Conservation (phyloP, 352 stramenopile genomes). For the Globisporangium cylindrosporum region DNA sequence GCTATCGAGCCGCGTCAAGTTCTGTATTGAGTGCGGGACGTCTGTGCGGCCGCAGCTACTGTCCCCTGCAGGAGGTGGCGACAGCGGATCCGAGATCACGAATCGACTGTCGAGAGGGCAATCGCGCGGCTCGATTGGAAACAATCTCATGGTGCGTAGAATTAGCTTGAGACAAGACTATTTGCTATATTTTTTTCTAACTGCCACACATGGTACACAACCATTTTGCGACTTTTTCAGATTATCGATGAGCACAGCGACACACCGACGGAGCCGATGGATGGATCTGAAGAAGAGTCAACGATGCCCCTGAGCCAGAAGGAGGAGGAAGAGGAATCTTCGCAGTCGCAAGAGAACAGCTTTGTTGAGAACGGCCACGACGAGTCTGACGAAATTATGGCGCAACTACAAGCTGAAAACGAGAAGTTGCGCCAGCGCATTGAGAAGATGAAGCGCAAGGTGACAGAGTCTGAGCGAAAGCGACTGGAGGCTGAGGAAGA, state of each 20-base stretch:
- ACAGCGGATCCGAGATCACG: slow-evolving; percentile 18
- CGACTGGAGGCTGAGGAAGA: slow-evolving; percentile 55
- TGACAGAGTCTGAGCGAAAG: slow-evolving; percentile 50
- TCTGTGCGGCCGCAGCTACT: slow-evolving; percentile 51
- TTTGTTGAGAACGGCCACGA: slow-evolving; percentile 4
- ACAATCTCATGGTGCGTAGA: slow-evolving; percentile 42
- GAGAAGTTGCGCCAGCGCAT: slow-evolving; percentile 68
- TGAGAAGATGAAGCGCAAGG: slow-evolving; percentile 73
- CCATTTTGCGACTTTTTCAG: slow-evolving; percentile 14
- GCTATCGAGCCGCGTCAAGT: slow-evolving; percentile 71
- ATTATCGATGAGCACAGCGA: slow-evolving; percentile 76
- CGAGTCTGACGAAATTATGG: slow-evolving; percentile 29
- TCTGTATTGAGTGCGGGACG: slow-evolving; percentile 85
- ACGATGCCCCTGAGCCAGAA: slow-evolving; percentile 33
- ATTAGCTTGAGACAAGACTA: not conserved
- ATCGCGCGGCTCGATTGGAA: slow-evolving; percentile 40
- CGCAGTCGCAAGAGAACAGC: slow-evolving; percentile 26
- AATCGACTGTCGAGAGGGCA: slow-evolving; percentile 37
- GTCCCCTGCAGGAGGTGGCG: slow-evolving; percentile 37
- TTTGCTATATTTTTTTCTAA: not conserved
- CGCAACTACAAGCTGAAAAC: slow-evolving; percentile 69
- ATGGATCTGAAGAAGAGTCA: slow-evolving; percentile 56
- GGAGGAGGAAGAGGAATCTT: slow-evolving; percentile 35
- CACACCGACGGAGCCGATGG: slow-evolving; percentile 47
- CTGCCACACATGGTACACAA: not conserved